Base-by-base conservation (phyloP, 257 asterid species). In the Catharanthus roseus region DNA sequence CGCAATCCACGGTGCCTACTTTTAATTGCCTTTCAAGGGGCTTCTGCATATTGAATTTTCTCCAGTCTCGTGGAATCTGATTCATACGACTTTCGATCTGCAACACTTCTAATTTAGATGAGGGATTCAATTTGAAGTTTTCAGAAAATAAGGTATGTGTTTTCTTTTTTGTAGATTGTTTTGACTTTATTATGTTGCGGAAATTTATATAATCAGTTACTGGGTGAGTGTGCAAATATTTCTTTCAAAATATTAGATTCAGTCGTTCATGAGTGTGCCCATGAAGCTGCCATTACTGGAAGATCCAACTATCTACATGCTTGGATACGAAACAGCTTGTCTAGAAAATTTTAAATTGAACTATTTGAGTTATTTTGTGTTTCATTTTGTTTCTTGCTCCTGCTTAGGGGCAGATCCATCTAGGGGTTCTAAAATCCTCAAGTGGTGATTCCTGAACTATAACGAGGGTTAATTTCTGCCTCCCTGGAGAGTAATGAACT, bases 41-140 rank as follows among this genome's bases (percentile, higher is more conserved):
- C 67, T 34, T 66, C 19, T 38, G 56, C 24, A 41, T 42, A 66
- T 42, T 66, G 70, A 44, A 42, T 42, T 42, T 36, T 24, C 34
- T 66, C 55, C 56, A 1, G n/a, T 42, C 21, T 5, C 26, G 56
- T 16, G 56, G 70, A 41, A 12, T 16, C 55, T 66, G 70, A n/a
- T 42, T 45, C 7, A 42, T 3, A 38, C 15, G 39, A 44, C 24
- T 15, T 42, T 66, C 13, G 36, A 24, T 42, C 55, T 66, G 38
- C 36, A 33, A n/a, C 2, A 44, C 1, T 28, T 24, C 34, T n/a
- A 23, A 24, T n/a, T 42, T 66, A 66, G 34, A 66, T 66, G 70
- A 66, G 70, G 70, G 70, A 45, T 66, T 62, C 67, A 34, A 62
- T 62, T 62, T 19, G 45, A 62, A 19, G 7, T 18, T 62, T 42